Conservation (phyloP, 768 basidiomycete genomes). For the Serpula lacrymans region DNA sequence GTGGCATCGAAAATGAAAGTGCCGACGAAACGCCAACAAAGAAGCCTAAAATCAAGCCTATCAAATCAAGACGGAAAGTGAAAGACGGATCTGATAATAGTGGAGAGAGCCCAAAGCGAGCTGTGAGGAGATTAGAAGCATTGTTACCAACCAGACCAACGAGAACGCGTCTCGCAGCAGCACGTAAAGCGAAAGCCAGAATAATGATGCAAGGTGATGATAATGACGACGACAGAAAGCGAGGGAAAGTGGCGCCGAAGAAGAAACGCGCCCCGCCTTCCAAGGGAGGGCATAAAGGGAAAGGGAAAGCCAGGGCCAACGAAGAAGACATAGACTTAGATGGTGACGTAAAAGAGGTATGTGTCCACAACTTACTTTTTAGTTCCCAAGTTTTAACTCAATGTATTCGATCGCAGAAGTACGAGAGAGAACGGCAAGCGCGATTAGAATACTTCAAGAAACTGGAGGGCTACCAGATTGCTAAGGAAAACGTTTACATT, state of each 20-base stretch:
- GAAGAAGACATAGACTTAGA: background rate
- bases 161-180: too few species aligned
- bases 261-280: conserved; percentile 11
- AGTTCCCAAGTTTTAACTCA: background rate
- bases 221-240: conserved; percentile 6
- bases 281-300: background rate
- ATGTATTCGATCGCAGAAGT: conserved; percentile 26
- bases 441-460: conserved; percentile 53
- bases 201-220: too few species aligned
- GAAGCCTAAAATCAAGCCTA: conserved; percentile 3
- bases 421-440: conserved; percentile 45
- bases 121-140: conserved; percentile 7
- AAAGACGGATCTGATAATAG: background rate
- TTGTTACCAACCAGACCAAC: conserved; percentile 2
- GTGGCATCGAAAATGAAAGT: conserved; percentile 5
- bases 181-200: too few species aligned
- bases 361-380: background rate
- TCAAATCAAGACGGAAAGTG: background rate
- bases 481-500: conserved; percentile 57
- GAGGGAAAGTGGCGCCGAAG: conserved; percentile 9
- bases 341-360: background rate
- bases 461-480: conserved; percentile 49
- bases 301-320: background rate
- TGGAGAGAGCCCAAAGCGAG: conserved; percentile 3
- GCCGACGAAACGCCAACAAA: conserved; percentile 17